Evolutionary conservation across 345 rosid species (phyloP).

Genomic region (Eucalyptus virginea): DNA sequence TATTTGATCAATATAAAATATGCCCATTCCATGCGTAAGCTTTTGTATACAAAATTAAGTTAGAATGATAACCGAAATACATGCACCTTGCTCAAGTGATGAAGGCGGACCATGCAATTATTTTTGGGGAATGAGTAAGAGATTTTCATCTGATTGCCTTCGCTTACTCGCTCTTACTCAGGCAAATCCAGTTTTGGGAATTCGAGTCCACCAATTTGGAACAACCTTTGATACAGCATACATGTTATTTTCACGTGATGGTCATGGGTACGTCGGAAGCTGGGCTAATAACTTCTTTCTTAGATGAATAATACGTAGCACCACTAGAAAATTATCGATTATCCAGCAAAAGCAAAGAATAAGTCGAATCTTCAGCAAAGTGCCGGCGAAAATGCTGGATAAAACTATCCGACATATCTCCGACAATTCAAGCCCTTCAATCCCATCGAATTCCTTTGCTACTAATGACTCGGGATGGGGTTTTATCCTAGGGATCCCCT

Average conservation of each 20-base stretch:
- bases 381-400: not conserved
- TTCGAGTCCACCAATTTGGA: not conserved
- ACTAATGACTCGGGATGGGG: not conserved
- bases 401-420: not conserved
- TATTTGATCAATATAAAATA: not conserved
- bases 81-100: not conserved
- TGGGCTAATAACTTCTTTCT: not conserved
- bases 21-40: not conserved
- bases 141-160: not conserved
- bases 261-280: not conserved
- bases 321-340: not conserved
- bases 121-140: not conserved
- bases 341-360: not conserved
- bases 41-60: too few species aligned
- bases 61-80: not conserved
- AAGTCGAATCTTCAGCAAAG: not conserved
- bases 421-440: not conserved
- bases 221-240: not conserved
- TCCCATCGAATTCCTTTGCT: not conserved
- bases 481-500: too few species aligned
- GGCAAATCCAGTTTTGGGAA: not conserved
- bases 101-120: not conserved
- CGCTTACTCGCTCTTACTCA: not conserved
- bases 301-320: not conserved
- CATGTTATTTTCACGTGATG: not conserved